phyloP scores from a whole-genome alignment of 2,329 filamentous ascomycete genomes.

The Colletotrichum tofieldiae region DNA sequence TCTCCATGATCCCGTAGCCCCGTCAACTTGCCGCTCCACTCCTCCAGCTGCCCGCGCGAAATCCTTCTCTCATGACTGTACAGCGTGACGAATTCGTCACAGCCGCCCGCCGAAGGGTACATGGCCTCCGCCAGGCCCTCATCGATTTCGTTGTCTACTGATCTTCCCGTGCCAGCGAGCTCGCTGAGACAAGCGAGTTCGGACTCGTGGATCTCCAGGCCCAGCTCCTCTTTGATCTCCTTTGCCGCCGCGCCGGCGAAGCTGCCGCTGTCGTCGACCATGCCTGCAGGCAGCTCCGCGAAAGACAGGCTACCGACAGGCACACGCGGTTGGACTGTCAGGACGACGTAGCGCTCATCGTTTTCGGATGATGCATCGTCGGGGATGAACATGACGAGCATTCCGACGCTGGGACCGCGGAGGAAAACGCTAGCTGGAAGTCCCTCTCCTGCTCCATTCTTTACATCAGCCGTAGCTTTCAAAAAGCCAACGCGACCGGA shows the following conservation, averaged over 20 bases:
- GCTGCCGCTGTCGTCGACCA: conserved; percentile 69
- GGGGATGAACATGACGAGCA: conserved; percentile 71
- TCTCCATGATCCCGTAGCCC: conserved; percentile 72
- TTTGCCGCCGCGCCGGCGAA: conserved; percentile 72
- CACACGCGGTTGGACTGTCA: conserved; percentile 74
- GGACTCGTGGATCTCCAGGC: conserved; percentile 64
- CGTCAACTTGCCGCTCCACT: conserved; percentile 72
- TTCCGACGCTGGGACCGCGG: conserved; percentile 73
- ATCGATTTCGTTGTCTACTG: conserved; percentile 46
- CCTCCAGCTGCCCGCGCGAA: conserved; percentile 62
- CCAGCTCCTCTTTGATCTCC: conserved; percentile 75
- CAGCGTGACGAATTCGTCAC: conserved; percentile 73
- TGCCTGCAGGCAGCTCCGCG: conserved; percentile 71
- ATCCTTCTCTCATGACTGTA: conserved; percentile 71
- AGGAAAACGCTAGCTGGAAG: conserved; percentile 71
- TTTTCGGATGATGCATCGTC: conserved; percentile 59
- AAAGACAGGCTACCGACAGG: conserved; percentile 69
- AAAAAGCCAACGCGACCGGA: conserved; percentile 67
- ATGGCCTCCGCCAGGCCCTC: conserved; percentile 64
- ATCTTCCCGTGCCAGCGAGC: conserved; percentile 54
- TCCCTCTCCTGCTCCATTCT: conserved; percentile 62
- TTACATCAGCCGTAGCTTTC: conserved; percentile 66
- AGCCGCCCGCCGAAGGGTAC: conserved; percentile 72
- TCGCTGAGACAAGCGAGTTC: conserved; percentile 68
- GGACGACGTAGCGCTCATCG: conserved; percentile 69